Conservation (phyloP, 2,329 filamentous ascomycete species). For the Huntiella moniliformis region DNA sequence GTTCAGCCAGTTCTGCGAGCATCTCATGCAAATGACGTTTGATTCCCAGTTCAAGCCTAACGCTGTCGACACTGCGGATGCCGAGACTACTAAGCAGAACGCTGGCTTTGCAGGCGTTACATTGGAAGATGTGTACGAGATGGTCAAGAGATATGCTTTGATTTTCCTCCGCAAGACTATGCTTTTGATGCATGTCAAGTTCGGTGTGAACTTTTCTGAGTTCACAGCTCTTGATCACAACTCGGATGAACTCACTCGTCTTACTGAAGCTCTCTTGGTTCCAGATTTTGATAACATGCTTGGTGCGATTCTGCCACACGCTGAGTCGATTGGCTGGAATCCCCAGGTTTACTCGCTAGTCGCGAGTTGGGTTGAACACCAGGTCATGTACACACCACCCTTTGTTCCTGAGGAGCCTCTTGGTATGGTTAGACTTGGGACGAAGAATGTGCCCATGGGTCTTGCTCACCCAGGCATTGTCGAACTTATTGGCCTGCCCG, state of each 20-base stretch:
- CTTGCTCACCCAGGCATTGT: constrained; percentile 76
- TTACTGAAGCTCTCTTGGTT: constrained; percentile 56
- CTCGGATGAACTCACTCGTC: constrained; percentile 61
- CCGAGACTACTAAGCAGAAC: constrained; percentile 16
- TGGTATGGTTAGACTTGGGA: background rate
- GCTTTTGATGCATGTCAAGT: constrained; percentile 71
- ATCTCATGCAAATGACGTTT: constrained; percentile 15
- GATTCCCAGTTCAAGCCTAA: constrained; percentile 7
- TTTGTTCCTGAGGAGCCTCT: background rate
- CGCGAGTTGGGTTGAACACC: constrained; percentile 56
- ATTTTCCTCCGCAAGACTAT: constrained; percentile 71
- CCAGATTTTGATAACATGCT: constrained; percentile 69
- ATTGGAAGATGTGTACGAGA: constrained; percentile 36
- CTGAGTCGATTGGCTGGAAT: constrained; percentile 16
- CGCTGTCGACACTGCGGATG: constrained; percentile 1
- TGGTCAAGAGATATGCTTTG: constrained; percentile 69
- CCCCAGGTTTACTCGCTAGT: constrained; percentile 22
- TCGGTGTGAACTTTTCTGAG: constrained; percentile 70
- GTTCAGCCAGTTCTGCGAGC: constrained; percentile 32
- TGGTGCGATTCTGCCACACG: constrained; percentile 30
- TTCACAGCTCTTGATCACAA: constrained; percentile 44
- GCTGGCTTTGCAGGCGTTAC: constrained; percentile 34
- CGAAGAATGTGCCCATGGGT: constrained; percentile 21
- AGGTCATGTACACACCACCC: constrained; percentile 17
- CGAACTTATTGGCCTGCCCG: constrained; percentile 79